Evolutionary conservation across 805 yeast species (phyloP).

Genomic region (Wickerhamia fluorescens): DNA sequence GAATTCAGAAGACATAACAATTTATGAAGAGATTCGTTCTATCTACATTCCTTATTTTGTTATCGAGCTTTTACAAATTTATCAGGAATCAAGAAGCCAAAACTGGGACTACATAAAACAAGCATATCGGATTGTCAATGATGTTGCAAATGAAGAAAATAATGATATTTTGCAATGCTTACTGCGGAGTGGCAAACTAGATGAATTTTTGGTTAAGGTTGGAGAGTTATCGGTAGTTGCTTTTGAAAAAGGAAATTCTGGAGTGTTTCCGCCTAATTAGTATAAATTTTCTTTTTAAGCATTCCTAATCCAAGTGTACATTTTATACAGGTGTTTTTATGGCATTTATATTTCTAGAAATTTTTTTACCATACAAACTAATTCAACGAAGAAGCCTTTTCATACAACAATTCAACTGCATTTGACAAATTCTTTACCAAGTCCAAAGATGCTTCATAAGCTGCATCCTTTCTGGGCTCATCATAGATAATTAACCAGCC

Average conservation of each 20-base stretch:
- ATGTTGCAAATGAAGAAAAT: slow-evolving; percentile 61
- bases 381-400: slow-evolving; percentile 82
- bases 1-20: slow-evolving; percentile 23
- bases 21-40: slow-evolving; percentile 50
- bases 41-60: slow-evolving; percentile 69
- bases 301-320: neutral
- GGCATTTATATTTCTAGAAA: neutral
- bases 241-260: slow-evolving; percentile 36
- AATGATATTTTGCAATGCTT: slow-evolving; percentile 57
- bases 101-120: slow-evolving; percentile 41
- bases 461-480: slow-evolving; percentile 79
- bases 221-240: slow-evolving; percentile 55
- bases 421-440: slow-evolving; percentile 79
- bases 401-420: slow-evolving; percentile 87
- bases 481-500: slow-evolving; percentile 94
- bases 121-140: slow-evolving; percentile 53
- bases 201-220: slow-evolving; percentile 44
- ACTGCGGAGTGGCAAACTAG: slow-evolving; percentile 45
- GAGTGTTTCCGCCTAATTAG: slow-evolving; percentile 12
- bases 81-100: slow-evolving; percentile 28
- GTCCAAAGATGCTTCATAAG: slow-evolving; percentile 82
- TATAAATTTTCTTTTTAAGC: slow-evolving; percentile 4
- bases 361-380: too few species aligned
- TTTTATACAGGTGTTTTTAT: neutral
- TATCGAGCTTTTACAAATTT: slow-evolving; percentile 56